Evolutionary conservation across 352 stramenopile species (phyloP), one percentile per base, ranked within the genome.

Genomic region (Globisporangium apiculatum): DNA sequence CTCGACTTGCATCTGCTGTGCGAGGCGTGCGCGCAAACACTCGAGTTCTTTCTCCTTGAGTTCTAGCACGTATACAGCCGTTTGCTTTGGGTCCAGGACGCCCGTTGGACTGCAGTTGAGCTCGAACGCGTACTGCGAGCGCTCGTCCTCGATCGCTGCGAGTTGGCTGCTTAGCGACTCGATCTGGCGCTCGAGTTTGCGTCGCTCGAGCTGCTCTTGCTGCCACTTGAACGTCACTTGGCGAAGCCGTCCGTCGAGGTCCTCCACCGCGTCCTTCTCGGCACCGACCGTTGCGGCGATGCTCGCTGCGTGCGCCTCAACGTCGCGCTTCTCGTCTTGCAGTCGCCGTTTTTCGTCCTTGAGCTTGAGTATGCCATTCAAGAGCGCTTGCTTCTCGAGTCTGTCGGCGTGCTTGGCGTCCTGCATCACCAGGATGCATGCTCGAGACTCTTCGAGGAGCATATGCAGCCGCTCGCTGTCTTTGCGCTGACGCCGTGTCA

Each of bases 41-140:
- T 64, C 43, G 14, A 83, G 61, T 49, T 86, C 70, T 18, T 81
- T 82, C n/a, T 79, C 71, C 51, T 89, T 87, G 2, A 89, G 55
- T 7, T 60, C 60, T 4, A 89, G 63, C 0, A 89, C 74, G 38
- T 76, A 63, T 1, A 60, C 48, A n/a, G 67, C 50, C 7, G 79
- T 67, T 7, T 67, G 55, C 15, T 68, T 61, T 3, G 67, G 64
- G 6, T 70, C 64, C 2, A 64, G 58, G 15, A 62, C 48, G 1
- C 71, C 67, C 0, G 64, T 81, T 12, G 79, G 79, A 35, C 68
- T 67, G 12, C 72, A 55, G 37, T 76, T 73, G 35, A 89, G 57
- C 17, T 63, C 61, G 15, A 55, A 69, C 5, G 68, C 69, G 50
- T 85, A 89, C 8, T 61, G 61, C 4, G 72, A 72, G 24, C 79